A percentile compares a stretch with the other conserved stretches of the same genome.
phyloP scores from a whole-genome alignment of 768 basidiomycete species.

The Hericium alpestre region DNA sequence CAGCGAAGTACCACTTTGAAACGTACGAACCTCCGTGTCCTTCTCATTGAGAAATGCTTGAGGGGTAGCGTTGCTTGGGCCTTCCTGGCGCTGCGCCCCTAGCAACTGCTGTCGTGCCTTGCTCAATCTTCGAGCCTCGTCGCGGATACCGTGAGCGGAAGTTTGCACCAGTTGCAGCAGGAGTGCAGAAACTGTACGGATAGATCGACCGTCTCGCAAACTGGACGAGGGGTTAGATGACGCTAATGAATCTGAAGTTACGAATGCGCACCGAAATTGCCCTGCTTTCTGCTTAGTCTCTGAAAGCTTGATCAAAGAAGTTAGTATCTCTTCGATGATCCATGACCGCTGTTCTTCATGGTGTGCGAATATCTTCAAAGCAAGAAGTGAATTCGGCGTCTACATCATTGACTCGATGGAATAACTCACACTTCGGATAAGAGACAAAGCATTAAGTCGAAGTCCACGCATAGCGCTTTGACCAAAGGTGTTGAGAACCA shows the following conservation, averaged over 20 bases:
- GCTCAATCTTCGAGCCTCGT: conserved; percentile 52
- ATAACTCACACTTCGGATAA: conserved; percentile 70
- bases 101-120: conserved; percentile 52
- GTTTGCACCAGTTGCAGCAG: conserved; percentile 95
- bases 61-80: conserved; percentile 28
- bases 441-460: conserved; percentile 67
- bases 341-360: conserved; percentile 86
- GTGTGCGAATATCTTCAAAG: conserved; percentile 73
- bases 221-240: conserved; percentile 28
- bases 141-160: conserved; percentile 76
- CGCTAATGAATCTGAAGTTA: neutral
- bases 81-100: conserved; percentile 56
- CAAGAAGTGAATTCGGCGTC: conserved; percentile 3
- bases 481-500: conserved; percentile 57
- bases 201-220: conserved; percentile 80
- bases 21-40: conserved; percentile 45
- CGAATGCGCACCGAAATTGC: conserved; percentile 61
- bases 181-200: conserved; percentile 87
- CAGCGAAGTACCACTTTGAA: neutral
- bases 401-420: neutral
- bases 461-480: conserved; percentile 74
- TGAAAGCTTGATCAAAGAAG: conserved; percentile 80
- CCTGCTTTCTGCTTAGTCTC: conserved; percentile 85
- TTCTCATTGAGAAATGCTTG: conserved; percentile 51
- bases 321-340: conserved; percentile 96